Conservation (phyloP, 306 rosid species). For the Urtica urens region DNA sequence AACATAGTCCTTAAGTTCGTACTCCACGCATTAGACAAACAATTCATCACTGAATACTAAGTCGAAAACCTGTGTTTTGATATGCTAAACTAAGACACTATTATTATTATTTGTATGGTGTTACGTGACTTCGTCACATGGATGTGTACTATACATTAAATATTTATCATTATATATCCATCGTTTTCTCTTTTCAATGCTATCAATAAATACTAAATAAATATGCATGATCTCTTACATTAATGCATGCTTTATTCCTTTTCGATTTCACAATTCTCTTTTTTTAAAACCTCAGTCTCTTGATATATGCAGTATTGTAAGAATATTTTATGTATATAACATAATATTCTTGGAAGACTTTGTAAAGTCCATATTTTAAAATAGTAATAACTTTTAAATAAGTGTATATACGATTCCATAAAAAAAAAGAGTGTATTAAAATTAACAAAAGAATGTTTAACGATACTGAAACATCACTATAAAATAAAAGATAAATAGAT, state of each 20-base stretch:
- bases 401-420: too few species aligned
- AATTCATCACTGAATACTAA: constrained; percentile 21
- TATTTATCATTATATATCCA: not conserved
- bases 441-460: too few species aligned
- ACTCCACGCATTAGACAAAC: constrained; percentile 13
- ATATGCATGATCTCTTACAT: not conserved
- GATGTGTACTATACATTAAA: constrained; percentile 1
- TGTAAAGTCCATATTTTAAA: too few species aligned
- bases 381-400: too few species aligned
- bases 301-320: too few species aligned
- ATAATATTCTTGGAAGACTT: too few species aligned
- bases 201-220: not conserved
- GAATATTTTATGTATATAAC: too few species aligned
- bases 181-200: not conserved
- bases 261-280: not conserved
- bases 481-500: too few species aligned
- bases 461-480: too few species aligned
- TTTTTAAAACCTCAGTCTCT: too few species aligned
- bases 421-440: too few species aligned
- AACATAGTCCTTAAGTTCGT: constrained; percentile 12
- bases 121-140: constrained; percentile 8
- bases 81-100: not conserved
- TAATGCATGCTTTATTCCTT: constrained; percentile 1
- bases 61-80: constrained; percentile 1
- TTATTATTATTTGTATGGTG: not conserved